Base-by-base conservation (phyloP, 768 basidiomycete species). In the Kwoniella sp. region DNA sequence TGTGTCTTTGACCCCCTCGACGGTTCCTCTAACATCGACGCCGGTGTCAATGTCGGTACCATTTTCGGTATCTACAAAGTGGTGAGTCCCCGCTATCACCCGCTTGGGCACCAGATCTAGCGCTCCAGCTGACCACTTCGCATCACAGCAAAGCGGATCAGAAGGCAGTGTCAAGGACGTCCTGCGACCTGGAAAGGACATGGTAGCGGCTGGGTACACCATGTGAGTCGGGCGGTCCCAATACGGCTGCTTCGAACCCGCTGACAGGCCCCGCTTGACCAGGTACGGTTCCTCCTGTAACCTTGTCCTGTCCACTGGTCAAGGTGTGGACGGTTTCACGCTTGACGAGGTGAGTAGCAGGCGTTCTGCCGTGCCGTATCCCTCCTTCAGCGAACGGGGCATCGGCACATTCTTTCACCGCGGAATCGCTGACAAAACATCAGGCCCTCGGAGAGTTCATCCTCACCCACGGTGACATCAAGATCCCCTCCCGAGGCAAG, bases 1-100 rank as follows among this genome's bases (percentile, higher is more conserved):
- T 93, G 98, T 63, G 95, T 98, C 2, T 99, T 99, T 65, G 95
- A 99, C 76, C 95, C 95, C 31, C 82, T 95, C 43, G 91, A 98
- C 67, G 91, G 92, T 48, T 87, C 85, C 71, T 89, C 87, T 79
- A 95, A 95, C 78, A 96, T 96, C 77, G 91, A 93, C 73, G 92
- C 93, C 60, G 93, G 92, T 82, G 92, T 93, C 46, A 95, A 95
- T 76, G 92, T 95, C 71, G 75, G 73, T 49, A 74, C 71, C 53
- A 95, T 96, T 79, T 98, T 99, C 74, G 93, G 95, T 40, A 85
- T 99, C 60, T 99, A 98, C 78, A 82, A 83, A 65, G 77, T 93
- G 56, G 91, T 92, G 62, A 59, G 89, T 81, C 31, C 15, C 31
- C 9, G 8, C 31, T 32, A 32, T 37, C n/a, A 12, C 10, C 10